Base-by-base conservation (phyloP, 179 eudicot genomes). In the Kewa caespitosa region DNA sequence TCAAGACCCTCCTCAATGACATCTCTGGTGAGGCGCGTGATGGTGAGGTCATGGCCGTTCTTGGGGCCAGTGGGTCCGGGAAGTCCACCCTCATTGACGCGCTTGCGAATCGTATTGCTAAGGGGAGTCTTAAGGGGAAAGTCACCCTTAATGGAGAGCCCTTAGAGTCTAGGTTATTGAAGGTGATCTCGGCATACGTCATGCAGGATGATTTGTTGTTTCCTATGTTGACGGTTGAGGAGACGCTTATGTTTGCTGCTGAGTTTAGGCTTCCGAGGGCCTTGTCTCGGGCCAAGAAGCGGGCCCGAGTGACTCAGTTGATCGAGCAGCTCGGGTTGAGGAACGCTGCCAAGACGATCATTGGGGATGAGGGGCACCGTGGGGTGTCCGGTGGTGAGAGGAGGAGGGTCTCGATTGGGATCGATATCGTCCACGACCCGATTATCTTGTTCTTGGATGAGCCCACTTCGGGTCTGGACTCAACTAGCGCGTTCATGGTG, bases 311-410 rank as follows among this genome's bases (percentile, higher is more conserved):
- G 7, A 82, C 84, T n/a, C 89, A 86, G 8, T 37, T 90, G n/a
- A 88, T 90, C 18, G 91, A 90, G 41, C 90, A 88, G 67, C 72
- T 90, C 4, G 94, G 94, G 11, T 82, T 90, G 1, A 76, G 85
- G 0, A 82, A 76, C 69, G 91, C 89, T 0, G 85, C 91, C 0
- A 82, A 81, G 31, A 88, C 89, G 0, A 73, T 88, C 41, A 86
- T 88, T 5, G 89, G 91, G 4, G 89, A 88, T 7, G 88, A 90
- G 59, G 94, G 92, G 52, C 89, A 88, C 73, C 79, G 89, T 0
- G 91, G 93, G 0, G 87, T 90, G 20, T 88, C 92, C 11, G 92
- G 90, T 8, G 94, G 92, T 0, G 92, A 90, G 68, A 79, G 94
- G 6, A 63, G 89, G 8, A 69, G 94, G 25, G 94, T 90, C 0